A percentile compares a stretch with the other conserved stretches of the same genome.
These are phyloP conservation scores for Begonia masoniana DNA, from an alignment of 306 rosid genomes.

Conservation along the genomic window DNA sequence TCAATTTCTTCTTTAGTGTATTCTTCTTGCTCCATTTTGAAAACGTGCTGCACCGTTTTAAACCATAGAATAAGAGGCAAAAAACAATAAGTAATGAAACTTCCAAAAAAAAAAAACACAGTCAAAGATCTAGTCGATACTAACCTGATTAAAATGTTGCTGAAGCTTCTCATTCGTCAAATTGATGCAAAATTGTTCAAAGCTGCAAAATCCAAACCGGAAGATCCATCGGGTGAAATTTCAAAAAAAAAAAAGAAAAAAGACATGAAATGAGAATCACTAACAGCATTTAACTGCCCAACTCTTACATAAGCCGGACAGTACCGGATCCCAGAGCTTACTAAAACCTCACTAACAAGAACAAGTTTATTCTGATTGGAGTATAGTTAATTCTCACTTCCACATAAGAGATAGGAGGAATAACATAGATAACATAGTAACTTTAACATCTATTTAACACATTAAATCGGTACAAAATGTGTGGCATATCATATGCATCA, in stretches of 20 bases:
- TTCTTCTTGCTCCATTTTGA: slow-evolving; percentile 99
- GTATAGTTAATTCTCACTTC: no score
- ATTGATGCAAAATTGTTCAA: slow-evolving; percentile 98
- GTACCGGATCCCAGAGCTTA: background rate
- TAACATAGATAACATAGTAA: no score
- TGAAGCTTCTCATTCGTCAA: slow-evolving; percentile 98
- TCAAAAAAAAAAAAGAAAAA: slow-evolving; percentile 5
- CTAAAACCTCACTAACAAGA: background rate
- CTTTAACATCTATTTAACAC: no score
- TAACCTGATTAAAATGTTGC: slow-evolving; percentile 98
- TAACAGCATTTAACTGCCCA: background rate
- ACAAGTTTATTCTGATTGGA: no score
- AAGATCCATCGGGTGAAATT: no score
- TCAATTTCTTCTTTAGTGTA: slow-evolving; percentile 95
- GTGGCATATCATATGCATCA: no score
- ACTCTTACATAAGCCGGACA: background rate
- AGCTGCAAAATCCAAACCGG: slow-evolving; percentile 35
- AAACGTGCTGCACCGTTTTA: slow-evolving; percentile 78
- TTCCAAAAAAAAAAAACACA: background rate
- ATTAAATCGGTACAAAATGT: no score
- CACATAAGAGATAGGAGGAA: no score
- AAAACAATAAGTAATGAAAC: background rate
- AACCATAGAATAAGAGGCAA: no score
- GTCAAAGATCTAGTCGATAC: slow-evolving; percentile 3
- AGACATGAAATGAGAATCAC: slow-evolving; percentile 1